Conservation (phyloP, 148 eudicot genomes). For the Rhododendron ovatum region DNA sequence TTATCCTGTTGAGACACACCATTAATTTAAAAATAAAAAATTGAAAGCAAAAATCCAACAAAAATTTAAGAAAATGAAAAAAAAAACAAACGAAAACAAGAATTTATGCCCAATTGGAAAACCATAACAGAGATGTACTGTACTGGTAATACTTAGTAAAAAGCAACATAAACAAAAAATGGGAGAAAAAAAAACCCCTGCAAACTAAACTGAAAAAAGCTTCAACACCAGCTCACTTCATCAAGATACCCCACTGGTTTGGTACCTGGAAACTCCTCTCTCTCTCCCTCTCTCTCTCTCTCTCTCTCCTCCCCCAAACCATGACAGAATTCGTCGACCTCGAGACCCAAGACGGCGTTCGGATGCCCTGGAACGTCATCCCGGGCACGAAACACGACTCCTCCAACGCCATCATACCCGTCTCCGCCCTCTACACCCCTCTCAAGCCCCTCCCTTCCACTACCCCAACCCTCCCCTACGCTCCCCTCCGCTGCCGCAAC, state of each 20-base stretch:
- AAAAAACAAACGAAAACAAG: no score
- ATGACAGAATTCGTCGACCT: slow-evolving; percentile 80
- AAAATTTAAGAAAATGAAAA: no score
- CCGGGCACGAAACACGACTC: slow-evolving; percentile 81
- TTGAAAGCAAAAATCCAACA: no score
- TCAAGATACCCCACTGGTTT: background rate
- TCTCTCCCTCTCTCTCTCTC: background rate
- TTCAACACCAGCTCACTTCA: background rate
- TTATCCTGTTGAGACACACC: no score
- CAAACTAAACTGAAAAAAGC: no score
- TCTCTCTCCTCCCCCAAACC: background rate
- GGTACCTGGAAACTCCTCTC: no score
- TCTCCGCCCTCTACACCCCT: slow-evolving; percentile 80
- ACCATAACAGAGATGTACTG: no score
- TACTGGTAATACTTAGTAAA: no score
- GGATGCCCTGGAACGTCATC: slow-evolving; percentile 97
- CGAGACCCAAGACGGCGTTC: slow-evolving; percentile 70
- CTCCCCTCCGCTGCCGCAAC: slow-evolving; percentile 80
- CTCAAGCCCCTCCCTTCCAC: slow-evolving; percentile 53
- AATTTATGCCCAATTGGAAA: no score
- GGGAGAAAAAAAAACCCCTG: no score
- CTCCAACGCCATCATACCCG: slow-evolving; percentile 49
- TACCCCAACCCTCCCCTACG: slow-evolving; percentile 59
- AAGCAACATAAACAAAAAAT: no score
- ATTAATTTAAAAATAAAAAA: no score